A percentile compares a stretch with the other conserved stretches of the same genome.
Conservation (phyloP, 1,284 basidiomycete species). For the Cyathus olla region DNA sequence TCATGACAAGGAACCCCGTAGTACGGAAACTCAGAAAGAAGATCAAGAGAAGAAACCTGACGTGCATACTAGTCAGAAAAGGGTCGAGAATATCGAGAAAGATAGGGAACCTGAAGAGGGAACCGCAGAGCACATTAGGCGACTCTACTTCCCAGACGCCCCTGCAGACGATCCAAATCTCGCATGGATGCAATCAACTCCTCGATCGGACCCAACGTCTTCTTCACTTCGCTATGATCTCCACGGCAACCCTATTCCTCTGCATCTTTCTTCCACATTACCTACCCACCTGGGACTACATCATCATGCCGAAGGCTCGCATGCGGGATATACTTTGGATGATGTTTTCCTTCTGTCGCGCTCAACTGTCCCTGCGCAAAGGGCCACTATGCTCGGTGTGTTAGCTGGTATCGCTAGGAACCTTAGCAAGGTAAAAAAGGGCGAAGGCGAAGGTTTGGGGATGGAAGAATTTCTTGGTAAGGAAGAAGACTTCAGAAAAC, state of each 20-base stretch:
- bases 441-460: conserved; percentile 36
- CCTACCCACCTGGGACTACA: conserved; percentile 91
- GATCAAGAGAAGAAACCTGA: too few species aligned
- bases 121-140: conserved; percentile 85
- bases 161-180: conserved; percentile 77
- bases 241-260: conserved; percentile 72
- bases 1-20: too few species aligned
- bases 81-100: too few species aligned
- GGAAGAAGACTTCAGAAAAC: conserved; percentile 59
- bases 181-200: conserved; percentile 75
- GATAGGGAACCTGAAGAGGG: conserved; percentile 70
- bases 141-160: conserved; percentile 85
- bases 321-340: conserved; percentile 90
- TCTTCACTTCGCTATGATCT: conserved; percentile 78
- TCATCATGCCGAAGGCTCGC: conserved; percentile 86
- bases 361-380: conserved; percentile 87
- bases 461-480: conserved; percentile 56
- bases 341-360: conserved; percentile 88
- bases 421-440: conserved; percentile 43
- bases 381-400: conserved; percentile 85
- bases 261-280: conserved; percentile 59
- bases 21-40: too few species aligned
- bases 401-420: conserved; percentile 69
- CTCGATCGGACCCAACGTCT: conserved; percentile 27
- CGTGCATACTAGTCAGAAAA: too few species aligned